Conservation (phyloP, 176 grass and related monocot genomes). For the Juncus effusus region DNA sequence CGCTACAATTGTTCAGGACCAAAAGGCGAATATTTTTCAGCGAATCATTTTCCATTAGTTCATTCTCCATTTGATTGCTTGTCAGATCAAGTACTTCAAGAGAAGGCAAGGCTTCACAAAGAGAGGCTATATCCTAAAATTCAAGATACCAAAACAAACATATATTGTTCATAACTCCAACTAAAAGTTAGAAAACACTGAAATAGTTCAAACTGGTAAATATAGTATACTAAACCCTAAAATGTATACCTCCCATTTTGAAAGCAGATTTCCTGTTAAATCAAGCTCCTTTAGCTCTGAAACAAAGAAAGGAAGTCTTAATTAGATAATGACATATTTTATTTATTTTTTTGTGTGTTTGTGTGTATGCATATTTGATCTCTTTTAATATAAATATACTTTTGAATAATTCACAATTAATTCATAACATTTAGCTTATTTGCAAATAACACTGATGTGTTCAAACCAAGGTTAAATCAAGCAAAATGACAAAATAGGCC, state of each 20-base stretch:
- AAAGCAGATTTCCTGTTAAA: conserved; percentile 92
- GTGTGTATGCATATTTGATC: too few relatives aligned
- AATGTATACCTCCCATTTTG: conserved; percentile 68
- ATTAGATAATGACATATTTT: too few relatives aligned
- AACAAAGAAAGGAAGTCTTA: conserved; percentile 24
- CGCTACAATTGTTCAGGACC: conserved; percentile 73
- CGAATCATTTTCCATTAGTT: conserved; percentile 39
- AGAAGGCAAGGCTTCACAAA: conserved; percentile 70
- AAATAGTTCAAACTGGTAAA: background rate
- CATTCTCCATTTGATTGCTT: conserved; percentile 69
- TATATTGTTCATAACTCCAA: too few relatives aligned
- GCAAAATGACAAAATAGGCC: background rate
- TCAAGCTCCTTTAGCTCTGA: conserved; percentile 83
- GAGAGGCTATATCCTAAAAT: conserved; percentile 60
- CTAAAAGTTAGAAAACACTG: background rate
- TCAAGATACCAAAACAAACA: conserved; percentile 4
- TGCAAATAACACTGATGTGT: too few relatives aligned
- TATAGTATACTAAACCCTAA: conserved; percentile 2
- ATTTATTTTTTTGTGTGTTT: too few relatives aligned
- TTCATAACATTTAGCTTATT: too few relatives aligned
- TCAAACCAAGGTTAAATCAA: too few relatives aligned
- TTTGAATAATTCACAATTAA: too few relatives aligned
- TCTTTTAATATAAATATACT: too few relatives aligned
- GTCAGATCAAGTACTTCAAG: conserved; percentile 89
- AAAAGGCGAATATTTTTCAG: conserved; percentile 53